Conservation (phyloP, 208 protist species). For the Endotrypanum monterogeii region DNA sequence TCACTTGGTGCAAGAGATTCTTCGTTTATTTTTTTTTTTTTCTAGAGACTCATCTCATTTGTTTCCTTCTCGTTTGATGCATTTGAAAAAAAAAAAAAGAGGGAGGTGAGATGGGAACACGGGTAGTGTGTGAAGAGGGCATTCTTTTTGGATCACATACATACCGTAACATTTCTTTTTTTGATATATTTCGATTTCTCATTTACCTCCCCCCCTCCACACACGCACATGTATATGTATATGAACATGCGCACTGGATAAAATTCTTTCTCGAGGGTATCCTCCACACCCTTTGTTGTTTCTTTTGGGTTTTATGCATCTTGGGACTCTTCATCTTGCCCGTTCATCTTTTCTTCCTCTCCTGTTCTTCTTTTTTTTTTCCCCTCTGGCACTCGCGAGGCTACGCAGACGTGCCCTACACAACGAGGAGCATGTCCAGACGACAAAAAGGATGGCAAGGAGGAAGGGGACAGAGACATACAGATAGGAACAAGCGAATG, state of each 20-base stretch:
- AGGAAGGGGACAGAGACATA: background rate
- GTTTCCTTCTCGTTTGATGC: background rate
- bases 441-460: background rate
- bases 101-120: background rate
- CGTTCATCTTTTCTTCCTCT: slow-evolving; percentile 5
- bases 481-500: background rate
- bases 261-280: background rate
- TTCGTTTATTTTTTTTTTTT: background rate
- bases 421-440: background rate
- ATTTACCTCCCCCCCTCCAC: background rate
- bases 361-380: slow-evolving; percentile 4
- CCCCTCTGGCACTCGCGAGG: background rate
- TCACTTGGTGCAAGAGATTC: background rate
- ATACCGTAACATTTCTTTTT: background rate
- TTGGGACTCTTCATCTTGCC: background rate
- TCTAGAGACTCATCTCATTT: background rate
- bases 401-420: background rate
- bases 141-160: background rate
- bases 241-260: background rate
- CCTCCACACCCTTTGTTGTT: background rate
- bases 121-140: background rate
- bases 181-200: background rate
- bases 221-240: background rate
- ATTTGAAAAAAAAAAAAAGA: background rate
- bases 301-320: background rate